A percentile compares a stretch with the other conserved stretches of the same genome.
Conservation (phyloP, 2,329 filamentous ascomycete genomes). For the Septoria linicola region DNA sequence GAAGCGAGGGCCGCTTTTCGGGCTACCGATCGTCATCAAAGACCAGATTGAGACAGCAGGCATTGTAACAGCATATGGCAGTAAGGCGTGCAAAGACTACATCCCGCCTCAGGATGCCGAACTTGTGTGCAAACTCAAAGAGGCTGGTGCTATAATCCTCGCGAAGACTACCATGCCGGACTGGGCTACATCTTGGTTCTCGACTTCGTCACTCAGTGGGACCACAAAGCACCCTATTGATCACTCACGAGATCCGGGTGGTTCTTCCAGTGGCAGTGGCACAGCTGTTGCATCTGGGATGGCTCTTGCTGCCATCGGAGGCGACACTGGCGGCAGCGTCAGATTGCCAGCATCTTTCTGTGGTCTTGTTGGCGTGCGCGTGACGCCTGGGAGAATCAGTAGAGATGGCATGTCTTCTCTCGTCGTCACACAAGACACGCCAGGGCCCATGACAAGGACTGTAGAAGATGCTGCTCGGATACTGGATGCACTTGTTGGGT, state of each 20-base stretch:
- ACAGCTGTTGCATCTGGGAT: slow-evolving; percentile 33
- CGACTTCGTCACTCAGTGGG: slow-evolving; percentile 27
- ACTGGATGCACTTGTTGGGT: slow-evolving; percentile 29
- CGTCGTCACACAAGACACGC: slow-evolving; percentile 29
- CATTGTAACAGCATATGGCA: slow-evolving; percentile 28
- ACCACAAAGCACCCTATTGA: slow-evolving; percentile 31
- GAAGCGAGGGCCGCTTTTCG: slow-evolving; percentile 26
- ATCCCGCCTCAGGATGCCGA: slow-evolving; percentile 26
- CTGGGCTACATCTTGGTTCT: slow-evolving; percentile 28
- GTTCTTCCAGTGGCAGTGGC: slow-evolving; percentile 32
- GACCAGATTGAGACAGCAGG: slow-evolving; percentile 30
- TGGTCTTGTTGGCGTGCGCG: slow-evolving; percentile 30
- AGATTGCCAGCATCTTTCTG: slow-evolving; percentile 31
- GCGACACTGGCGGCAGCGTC: slow-evolving; percentile 34
- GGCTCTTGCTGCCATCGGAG: slow-evolving; percentile 31
- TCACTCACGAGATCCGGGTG: slow-evolving; percentile 31
- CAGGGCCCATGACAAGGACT: slow-evolving; percentile 28
- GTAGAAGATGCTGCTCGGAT: slow-evolving; percentile 31
- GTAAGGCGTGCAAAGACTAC: slow-evolving; percentile 23
- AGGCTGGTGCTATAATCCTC: slow-evolving; percentile 30
- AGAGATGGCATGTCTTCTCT: slow-evolving; percentile 29
- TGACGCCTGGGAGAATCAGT: slow-evolving; percentile 32
- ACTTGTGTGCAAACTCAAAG: slow-evolving; percentile 23
- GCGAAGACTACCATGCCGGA: slow-evolving; percentile 30
- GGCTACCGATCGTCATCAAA: slow-evolving; percentile 30